Conservation (phyloP, 1,284 basidiomycete species). For the Phylloporus sp. region DNA sequence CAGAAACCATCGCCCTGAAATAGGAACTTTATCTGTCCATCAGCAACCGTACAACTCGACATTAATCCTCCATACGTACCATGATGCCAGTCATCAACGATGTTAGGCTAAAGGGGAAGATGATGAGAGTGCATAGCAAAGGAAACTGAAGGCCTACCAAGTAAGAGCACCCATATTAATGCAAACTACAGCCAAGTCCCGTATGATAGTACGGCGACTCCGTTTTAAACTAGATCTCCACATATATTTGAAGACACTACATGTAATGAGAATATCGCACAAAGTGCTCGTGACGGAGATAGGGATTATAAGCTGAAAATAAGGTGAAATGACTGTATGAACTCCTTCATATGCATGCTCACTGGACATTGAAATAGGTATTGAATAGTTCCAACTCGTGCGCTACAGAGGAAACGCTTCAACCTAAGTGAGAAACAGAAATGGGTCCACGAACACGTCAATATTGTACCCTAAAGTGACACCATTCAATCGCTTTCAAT, state of each 20-base stretch:
- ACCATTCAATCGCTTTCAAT: conserved; percentile 1
- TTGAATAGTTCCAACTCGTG: conserved; percentile 12
- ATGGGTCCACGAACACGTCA: conserved; percentile 13
- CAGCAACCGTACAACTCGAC: neutral
- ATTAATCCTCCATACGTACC: conserved; percentile 10
- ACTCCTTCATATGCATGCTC: neutral
- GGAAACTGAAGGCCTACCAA: conserved; percentile 9
- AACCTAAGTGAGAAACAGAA: neutral
- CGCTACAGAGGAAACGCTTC: conserved; percentile 3
- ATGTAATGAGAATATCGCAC: conserved; percentile 20
- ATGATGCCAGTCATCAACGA: conserved; percentile 9
- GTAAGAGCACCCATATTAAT: conserved; percentile 24
- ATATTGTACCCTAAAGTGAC: conserved; percentile 7
- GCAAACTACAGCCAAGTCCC: conserved; percentile 23
- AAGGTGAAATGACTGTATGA: neutral
- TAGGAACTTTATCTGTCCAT: neutral
- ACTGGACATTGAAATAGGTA: conserved; percentile 5
- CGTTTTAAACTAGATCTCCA: conserved; percentile 24
- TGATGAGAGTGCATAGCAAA: neutral
- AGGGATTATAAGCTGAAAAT: conserved; percentile 13
- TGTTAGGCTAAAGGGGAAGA: conserved; percentile 1
- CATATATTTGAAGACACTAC: conserved; percentile 20
- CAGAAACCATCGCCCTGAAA: conserved; percentile 1
- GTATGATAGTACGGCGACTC: conserved; percentile 13
- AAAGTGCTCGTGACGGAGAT: neutral